Percentiles rank a stretch among this genome's conserved stretches.
phyloP scores from a whole-genome alignment of 192 early-diverging fungal species.

The Podila epicladia region DNA sequence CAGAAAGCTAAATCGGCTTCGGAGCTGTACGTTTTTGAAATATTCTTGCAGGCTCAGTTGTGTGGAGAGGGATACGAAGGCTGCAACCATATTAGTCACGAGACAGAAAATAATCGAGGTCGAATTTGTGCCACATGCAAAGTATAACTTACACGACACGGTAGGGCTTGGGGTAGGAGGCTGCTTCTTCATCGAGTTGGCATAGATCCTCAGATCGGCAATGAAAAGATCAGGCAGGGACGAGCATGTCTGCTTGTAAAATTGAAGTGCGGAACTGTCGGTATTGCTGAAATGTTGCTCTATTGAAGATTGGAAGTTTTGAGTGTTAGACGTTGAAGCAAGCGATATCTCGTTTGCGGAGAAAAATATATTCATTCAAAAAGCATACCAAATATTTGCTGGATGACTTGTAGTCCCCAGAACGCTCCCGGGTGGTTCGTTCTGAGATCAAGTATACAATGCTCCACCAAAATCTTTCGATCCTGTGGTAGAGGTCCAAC shows the following conservation, averaged over 20 bases:
- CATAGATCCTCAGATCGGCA: constrained; percentile 22
- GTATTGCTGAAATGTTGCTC: constrained; percentile 16
- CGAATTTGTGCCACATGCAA: no score
- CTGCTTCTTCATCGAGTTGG: constrained; percentile 14
- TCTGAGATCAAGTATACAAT: constrained; percentile 51
- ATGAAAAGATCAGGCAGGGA: constrained; percentile 28
- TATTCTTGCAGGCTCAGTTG: constrained; percentile 21
- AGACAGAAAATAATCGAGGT: neutral
- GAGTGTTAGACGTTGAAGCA: neutral
- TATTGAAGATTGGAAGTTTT: neutral
- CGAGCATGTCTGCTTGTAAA: constrained; percentile 26
- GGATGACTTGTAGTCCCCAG: constrained; percentile 54
- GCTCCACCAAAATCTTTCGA: constrained; percentile 23
- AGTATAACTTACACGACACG: constrained; percentile 18
- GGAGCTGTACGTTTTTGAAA: constrained; percentile 27
- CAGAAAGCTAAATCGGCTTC: constrained; percentile 44
- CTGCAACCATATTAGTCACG: constrained; percentile 1
- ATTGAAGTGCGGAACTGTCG: constrained; percentile 7
- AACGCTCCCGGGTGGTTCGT: constrained; percentile 53
- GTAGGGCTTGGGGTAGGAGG: constrained; percentile 38
- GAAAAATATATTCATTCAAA: neutral
- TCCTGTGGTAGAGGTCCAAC: constrained; percentile 47
- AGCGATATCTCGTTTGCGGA: no score
- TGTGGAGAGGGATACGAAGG: constrained; percentile 16
- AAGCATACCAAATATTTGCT: constrained; percentile 45